Evolutionary conservation across 495 filamentous ascomycete species (phyloP).

Genomic region (Lentithecium fluviatile): DNA sequence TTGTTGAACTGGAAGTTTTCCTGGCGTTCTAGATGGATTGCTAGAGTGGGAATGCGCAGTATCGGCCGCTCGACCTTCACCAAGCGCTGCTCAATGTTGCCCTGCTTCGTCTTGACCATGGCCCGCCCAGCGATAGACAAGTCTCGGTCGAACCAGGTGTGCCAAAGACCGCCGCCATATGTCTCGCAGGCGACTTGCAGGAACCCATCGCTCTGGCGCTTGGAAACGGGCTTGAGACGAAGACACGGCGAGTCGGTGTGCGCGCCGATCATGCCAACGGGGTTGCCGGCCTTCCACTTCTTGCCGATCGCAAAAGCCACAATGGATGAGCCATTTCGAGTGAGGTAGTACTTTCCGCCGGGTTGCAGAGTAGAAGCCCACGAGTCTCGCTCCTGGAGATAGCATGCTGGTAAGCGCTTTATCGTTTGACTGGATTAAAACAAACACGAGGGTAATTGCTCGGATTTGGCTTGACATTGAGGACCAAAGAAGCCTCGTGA

Average conservation of each 20-base stretch:
- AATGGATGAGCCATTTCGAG: conserved; percentile 89
- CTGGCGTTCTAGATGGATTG: conserved; percentile 87
- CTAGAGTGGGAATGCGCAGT: conserved; percentile 84
- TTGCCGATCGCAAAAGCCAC: conserved; percentile 91
- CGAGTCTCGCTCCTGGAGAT: conserved; percentile 71
- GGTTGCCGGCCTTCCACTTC: conserved; percentile 91
- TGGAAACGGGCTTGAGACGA: conserved; percentile 90
- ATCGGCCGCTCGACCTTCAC: conserved; percentile 90
- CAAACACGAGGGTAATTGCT: too few relatives aligned
- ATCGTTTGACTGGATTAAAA: too few relatives aligned
- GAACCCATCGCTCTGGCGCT: conserved; percentile 83
- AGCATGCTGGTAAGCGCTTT: conserved; percentile 2
- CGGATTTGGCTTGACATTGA: too few relatives aligned
- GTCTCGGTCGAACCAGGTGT: conserved; percentile 93
- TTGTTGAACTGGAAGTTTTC: conserved; percentile 90
- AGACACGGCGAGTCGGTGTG: conserved; percentile 94
- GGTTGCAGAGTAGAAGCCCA: conserved; percentile 79
- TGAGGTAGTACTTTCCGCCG: conserved; percentile 94
- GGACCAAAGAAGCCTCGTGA: too few relatives aligned
- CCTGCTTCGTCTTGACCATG: conserved; percentile 72
- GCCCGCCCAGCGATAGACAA: conserved; percentile 85
- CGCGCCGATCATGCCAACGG: conserved; percentile 91
- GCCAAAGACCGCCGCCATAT: conserved; percentile 86
- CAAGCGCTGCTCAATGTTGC: conserved; percentile 76
- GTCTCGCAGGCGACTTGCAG: conserved; percentile 94